Conservation (phyloP, 768 basidiomycete genomes). For the Astraeus odoratus region DNA sequence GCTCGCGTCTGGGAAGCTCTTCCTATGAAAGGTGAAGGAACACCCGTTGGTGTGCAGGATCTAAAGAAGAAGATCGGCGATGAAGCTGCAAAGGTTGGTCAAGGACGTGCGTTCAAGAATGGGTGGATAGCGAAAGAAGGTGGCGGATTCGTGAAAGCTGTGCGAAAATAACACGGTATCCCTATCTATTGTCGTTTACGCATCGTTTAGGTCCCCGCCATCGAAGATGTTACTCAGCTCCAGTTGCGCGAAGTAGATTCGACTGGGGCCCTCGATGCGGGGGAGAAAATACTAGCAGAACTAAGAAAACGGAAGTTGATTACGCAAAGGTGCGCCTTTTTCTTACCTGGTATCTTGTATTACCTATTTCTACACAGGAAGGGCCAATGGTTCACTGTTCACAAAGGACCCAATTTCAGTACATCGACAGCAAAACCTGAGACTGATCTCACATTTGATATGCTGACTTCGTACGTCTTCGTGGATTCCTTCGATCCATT, state of each 20-base stretch:
- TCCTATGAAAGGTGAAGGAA: constrained; percentile 61
- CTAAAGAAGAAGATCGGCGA: constrained; percentile 76
- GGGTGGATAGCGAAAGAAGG: constrained; percentile 95
- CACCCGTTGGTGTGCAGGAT: constrained; percentile 57
- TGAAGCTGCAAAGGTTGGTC: constrained; percentile 88
- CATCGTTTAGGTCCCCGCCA: constrained; percentile 45
- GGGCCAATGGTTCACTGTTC: constrained; percentile 88
- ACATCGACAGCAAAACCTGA: constrained; percentile 90
- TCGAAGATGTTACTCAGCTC: constrained; percentile 67
- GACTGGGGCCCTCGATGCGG: constrained; percentile 62
- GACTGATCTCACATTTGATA: constrained; percentile 93
- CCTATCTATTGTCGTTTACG: constrained; percentile 2
- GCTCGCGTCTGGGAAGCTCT: constrained; percentile 88
- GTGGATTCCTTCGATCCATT: neutral
- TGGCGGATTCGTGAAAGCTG: constrained; percentile 77
- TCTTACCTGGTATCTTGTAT: neutral
- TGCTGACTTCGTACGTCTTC: constrained; percentile 74
- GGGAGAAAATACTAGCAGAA: constrained; percentile 81
- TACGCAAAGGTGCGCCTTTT: constrained; percentile 55
- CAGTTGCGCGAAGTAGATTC: constrained; percentile 69
- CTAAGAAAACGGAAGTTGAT: constrained; percentile 89
- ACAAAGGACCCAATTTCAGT: constrained; percentile 81
- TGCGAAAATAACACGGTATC: constrained; percentile 33
- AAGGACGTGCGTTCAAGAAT: constrained; percentile 93
- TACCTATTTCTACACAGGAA: constrained; percentile 51